phyloP scores from a whole-genome alignment of 2,329 filamentous ascomycete genomes.

The Cylindrodendrum hubeiense region DNA sequence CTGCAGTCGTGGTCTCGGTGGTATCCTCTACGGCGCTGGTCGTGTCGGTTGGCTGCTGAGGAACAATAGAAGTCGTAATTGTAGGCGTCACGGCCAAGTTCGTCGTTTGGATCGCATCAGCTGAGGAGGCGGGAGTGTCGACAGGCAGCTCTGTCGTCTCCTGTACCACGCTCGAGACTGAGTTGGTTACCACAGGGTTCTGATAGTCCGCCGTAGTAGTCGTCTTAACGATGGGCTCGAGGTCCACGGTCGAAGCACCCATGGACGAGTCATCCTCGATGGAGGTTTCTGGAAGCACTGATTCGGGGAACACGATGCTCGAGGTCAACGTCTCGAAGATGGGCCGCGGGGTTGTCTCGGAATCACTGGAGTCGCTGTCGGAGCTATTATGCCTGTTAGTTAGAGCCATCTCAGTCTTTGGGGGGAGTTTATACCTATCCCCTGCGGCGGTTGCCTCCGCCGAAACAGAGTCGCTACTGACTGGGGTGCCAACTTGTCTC shows the following conservation, averaged over 20 bases:
- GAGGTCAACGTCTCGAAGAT: constrained; percentile 42
- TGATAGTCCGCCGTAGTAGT: constrained; percentile 5
- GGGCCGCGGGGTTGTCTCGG: constrained; percentile 39
- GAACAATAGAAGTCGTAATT: constrained; percentile 10
- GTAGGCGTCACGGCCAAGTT: constrained; percentile 12
- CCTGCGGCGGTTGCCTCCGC: constrained; percentile 32
- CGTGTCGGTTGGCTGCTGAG: constrained; percentile 7
- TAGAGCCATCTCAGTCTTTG: not conserved
- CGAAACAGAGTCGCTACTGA: constrained; percentile 26
- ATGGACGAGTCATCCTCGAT: constrained; percentile 13
- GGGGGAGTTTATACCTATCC: constrained; percentile 31
- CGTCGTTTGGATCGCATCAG: constrained; percentile 1
- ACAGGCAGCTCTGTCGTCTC: not conserved
- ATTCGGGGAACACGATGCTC: constrained; percentile 32
- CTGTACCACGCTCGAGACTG: not conserved
- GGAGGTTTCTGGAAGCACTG: constrained; percentile 26
- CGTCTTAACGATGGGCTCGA: constrained; percentile 32
- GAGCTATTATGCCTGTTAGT: constrained; percentile 33
- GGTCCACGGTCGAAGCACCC: constrained; percentile 26
- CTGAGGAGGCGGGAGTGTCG: not conserved
- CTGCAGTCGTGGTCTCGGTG: constrained; percentile 1
- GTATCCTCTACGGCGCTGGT: constrained; percentile 9
- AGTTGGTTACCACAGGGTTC: not conserved
- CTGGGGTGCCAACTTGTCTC: constrained; percentile 36
- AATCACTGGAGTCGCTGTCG: constrained; percentile 13